Evolutionary conservation across 331 rosid species (phyloP).

Genomic region (Spiraea crenata): DNA sequence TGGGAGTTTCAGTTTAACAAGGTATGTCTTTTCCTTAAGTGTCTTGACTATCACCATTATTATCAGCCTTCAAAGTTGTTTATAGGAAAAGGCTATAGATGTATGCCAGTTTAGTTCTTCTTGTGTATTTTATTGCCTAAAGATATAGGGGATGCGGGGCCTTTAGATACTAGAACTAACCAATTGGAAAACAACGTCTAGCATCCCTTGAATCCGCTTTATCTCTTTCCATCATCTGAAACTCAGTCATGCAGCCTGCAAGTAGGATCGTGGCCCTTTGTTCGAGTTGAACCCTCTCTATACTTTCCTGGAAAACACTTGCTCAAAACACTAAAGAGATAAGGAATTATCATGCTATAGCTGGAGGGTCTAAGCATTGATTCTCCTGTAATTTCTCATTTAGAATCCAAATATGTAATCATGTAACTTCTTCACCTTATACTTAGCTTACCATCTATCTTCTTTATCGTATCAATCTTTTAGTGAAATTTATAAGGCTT

Average conservation of each 20-base stretch:
- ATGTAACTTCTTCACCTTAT: background rate
- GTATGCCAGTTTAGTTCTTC: background rate
- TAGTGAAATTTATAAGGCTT: no score
- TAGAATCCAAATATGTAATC: background rate
- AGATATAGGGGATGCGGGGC: background rate
- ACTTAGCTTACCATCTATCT: background rate
- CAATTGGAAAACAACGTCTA: background rate
- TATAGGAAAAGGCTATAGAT: background rate
- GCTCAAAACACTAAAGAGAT: background rate
- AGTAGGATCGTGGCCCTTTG: background rate
- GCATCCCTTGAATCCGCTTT: background rate
- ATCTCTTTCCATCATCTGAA: background rate
- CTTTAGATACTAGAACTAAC: background rate
- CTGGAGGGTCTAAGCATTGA: background rate
- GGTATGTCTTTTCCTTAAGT: slow-evolving; percentile 38
- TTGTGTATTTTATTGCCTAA: background rate
- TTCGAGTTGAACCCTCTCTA: background rate
- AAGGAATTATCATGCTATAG: background rate
- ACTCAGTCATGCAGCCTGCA: background rate
- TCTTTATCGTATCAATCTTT: background rate
- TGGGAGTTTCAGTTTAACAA: slow-evolving; percentile 86
- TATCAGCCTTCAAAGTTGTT: background rate
- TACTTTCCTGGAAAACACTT: no score
- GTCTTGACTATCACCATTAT: background rate
- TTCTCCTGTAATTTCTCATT: background rate